Base-by-base conservation (phyloP, 306 rosid genomes). In the Vicia villosa region DNA sequence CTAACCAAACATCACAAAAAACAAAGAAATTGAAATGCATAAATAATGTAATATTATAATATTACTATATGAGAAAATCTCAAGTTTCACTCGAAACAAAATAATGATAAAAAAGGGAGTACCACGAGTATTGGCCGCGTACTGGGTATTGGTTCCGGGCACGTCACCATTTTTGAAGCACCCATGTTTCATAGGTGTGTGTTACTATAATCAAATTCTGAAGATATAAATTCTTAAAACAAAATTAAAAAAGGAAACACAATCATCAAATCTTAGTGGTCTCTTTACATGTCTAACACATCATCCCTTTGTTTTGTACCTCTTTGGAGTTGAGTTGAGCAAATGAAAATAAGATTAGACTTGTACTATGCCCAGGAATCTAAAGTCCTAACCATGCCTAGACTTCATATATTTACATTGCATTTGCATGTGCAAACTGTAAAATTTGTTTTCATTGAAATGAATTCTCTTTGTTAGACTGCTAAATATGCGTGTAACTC, bases 291-390 rank as follows among this genome's bases (percentile, higher is more conserved):
- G 41, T n/a, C 40, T 24, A 42, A 22, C 38, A 22, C 22, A 4
- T 6, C 37, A 41, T 13, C 69, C 55, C 21, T 43, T 41, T 51
- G n/a, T 51, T 51, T 51, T 19, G 30, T 10, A 20, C 30, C 58
- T 51, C 58, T 51, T 51, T 57, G 14, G 34, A 70, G 26, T 57
- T 57, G 55, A 38, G 11, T 5, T 5, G 66, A 26, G 46, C 38
- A 70, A 58, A 42, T 70, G 46, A 6, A 57, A 69, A 11, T 11
- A 55, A 16, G 55, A 65, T 41, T 55, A 9, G 43, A 40, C 5
- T 6, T 42, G 21, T 58, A 70, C 9, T 32, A 19, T 41, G 34
- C 49, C 9, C 1, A 30, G 14, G 34, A 49, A 30, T 49, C 54
- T 22, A 5, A 61, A 54, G 42, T 69, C 55, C 17, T 55, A 38